Percentiles rank a stretch among this genome's conserved stretches.
Conservation (phyloP, 2,329 filamentous ascomycete species). For the Neofusicoccum cordaticola region DNA sequence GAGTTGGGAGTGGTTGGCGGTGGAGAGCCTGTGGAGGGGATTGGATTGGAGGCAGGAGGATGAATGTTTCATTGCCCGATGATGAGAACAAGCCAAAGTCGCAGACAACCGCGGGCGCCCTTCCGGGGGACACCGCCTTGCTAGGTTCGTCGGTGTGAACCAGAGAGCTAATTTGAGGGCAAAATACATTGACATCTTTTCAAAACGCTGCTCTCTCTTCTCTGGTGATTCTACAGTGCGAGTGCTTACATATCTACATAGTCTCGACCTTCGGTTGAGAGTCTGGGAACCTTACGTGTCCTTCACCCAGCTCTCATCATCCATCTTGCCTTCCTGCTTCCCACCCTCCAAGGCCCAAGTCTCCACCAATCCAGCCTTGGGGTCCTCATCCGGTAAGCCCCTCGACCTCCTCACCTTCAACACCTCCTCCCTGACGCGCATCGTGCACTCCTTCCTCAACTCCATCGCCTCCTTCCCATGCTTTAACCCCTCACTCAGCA, state of each 20-base stretch:
- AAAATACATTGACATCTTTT: background rate
- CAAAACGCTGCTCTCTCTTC: background rate
- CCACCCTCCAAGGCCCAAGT: slow-evolving; percentile 68
- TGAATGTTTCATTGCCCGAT: background rate
- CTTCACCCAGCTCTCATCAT: slow-evolving; percentile 60
- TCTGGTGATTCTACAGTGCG: background rate
- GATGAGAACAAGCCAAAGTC: slow-evolving; percentile 17
- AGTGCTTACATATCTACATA: background rate
- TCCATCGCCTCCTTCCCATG: slow-evolving; percentile 71
- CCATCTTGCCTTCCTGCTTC: slow-evolving; percentile 55
- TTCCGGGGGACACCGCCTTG: background rate
- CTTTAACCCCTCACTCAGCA: slow-evolving; percentile 62
- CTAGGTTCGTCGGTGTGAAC: slow-evolving; percentile 16
- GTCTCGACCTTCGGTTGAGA: too few relatives aligned
- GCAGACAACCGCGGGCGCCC: slow-evolving; percentile 14
- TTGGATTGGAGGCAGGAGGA: background rate
- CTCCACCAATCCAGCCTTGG: slow-evolving; percentile 68
- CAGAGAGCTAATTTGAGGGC: slow-evolving; percentile 20
- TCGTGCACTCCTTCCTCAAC: slow-evolving; percentile 76
- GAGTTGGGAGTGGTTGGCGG: background rate
- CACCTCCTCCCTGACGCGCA: slow-evolving; percentile 74
- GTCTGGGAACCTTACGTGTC: slow-evolving; percentile 43
- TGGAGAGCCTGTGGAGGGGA: background rate
- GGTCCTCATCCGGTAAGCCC: slow-evolving; percentile 77
- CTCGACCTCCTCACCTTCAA: slow-evolving; percentile 69